Evolutionary conservation across 192 early-diverging fungal genomes (phyloP), one percentile per base, ranked within the genome.

Genomic region (Backusella tuberculispora): DNA sequence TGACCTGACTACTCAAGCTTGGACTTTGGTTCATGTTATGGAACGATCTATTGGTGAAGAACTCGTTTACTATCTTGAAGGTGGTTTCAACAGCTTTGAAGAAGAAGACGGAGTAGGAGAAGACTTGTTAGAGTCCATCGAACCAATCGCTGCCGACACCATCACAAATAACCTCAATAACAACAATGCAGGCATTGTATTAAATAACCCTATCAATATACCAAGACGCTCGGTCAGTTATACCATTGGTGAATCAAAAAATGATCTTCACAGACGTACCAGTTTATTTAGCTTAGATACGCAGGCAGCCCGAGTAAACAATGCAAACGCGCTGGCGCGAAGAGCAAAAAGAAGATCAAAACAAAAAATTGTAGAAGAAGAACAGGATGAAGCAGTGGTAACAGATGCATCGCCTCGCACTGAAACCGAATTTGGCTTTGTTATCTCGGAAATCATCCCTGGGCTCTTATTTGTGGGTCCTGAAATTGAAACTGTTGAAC

Each of bases 401-500:
- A 65, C 72, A 8, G 74, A 77, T 26, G 41, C 46, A 5, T 72
- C 79, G 0, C 82, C 74, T 12, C 8, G 74, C 9, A 75, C 75
- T 4, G 77, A 78, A 14, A 53, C 69, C 45, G 82, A 83, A 60
- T 74, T 72, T 29, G 78, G 80, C 40, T 82, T 86, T 71, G 79
- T 84, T 29, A 82, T 88, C 15, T 89, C 90, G 0, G 83, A 80
- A 15, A 88, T 94, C 44, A 76, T 88, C 7, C 87, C 88, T 0
- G 83, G 81, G 10, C 89, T 90, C 76, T 69, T 95, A 8, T 87
- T 83, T 44, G 78, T 95, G n/a, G 92, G 92, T 5, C 89, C 89
- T 9, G 91, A 92, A 72, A 87, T 87, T 34, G 68, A 89, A 7
- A 88, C 89, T 46, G 50, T 77, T 6, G 81, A 89, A 47, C 86